Evolutionary conservation across 2,329 filamentous ascomycete genomes (phyloP), one percentile per base, ranked within the genome.

Genomic region (Bisporella sp.): DNA sequence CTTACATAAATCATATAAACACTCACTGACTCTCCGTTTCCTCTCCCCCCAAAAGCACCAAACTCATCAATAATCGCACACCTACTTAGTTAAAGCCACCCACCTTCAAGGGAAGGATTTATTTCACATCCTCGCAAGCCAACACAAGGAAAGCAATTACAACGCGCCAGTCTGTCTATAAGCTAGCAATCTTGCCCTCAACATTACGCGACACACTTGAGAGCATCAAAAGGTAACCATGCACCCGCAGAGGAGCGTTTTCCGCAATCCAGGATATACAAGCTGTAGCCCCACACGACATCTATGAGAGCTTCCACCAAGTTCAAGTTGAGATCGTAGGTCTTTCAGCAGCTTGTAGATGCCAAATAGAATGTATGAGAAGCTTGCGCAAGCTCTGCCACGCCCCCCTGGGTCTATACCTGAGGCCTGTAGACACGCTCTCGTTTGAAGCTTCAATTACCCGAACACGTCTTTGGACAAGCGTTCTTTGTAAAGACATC

Each of bases 251-350:
- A 31, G 50, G 48, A 54, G 32, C 46, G 32, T 45, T 49, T 48
- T 51, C 56, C 54, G 52, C 57, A 61, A 57, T 54, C 57, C 52
- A 47, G 56, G 59, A 53, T 59, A 57, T 57, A 59, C 57, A 57
- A 55, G 57, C 53, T 51, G 52, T 51, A 58, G 56, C 54, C 58
- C 58, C 60, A 62, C 58, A 55, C 61, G 59, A 63, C 56, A 56
- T 60, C 59, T 59, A 59, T 62, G 57, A 59, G 56, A 62, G 60
- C 61, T 62, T 56, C 51, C 31, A 56, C 47, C 47, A 55, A 58
- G 61, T 59, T 61, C 56, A 58, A 60, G 54, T 59, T 58, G 56
- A 62, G 55, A 63, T 62, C 59, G 62, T 64, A 65, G 56, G 62
- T 65, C 57, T 54, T 60, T 54, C 59, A 55, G 52, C 55, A 58